phyloP scores from a whole-genome alignment of 176 grass and related monocot genomes.

The Elymus sibiricus region DNA sequence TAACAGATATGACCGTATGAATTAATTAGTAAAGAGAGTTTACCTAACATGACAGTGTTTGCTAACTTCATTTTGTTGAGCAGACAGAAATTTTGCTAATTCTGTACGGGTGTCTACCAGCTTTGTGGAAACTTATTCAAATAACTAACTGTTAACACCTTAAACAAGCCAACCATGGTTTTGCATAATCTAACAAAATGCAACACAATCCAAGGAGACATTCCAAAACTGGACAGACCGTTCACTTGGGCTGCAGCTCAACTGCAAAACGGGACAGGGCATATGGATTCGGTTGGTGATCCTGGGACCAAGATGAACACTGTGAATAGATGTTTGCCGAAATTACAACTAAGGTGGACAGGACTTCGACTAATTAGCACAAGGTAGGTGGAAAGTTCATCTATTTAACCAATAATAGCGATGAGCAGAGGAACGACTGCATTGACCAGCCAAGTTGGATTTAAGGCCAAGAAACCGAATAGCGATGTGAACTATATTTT shows the following conservation, averaged over 20 bases:
- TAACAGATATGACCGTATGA: slow-evolving; percentile 2
- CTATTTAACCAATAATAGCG: not conserved
- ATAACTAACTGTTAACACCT: not conserved
- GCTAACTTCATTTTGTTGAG: slow-evolving; percentile 13
- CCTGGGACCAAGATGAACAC: not conserved
- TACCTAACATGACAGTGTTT: slow-evolving; percentile 3
- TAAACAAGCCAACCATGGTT: not conserved
- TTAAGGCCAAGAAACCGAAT: not conserved
- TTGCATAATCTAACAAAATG: slow-evolving; percentile 15
- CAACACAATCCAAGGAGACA: not conserved
- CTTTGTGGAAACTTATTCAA: not conserved
- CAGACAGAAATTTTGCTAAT: not conserved
- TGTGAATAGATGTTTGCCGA: not conserved
- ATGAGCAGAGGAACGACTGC: not conserved
- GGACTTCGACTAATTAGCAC: not conserved
- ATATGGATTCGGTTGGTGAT: not conserved
- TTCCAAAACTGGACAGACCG: not conserved
- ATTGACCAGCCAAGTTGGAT: slow-evolving; percentile 20
- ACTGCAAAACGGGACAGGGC: not conserved
- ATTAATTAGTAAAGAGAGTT: not conserved
- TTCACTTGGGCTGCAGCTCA: not conserved
- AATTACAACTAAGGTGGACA: not conserved
- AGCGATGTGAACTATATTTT: not conserved
- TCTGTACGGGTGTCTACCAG: not conserved
- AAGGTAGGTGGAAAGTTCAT: slow-evolving; percentile 1